phyloP scores from a whole-genome alignment of 192 early-diverging fungal genomes.

The Rhizophagus prolifer region DNA sequence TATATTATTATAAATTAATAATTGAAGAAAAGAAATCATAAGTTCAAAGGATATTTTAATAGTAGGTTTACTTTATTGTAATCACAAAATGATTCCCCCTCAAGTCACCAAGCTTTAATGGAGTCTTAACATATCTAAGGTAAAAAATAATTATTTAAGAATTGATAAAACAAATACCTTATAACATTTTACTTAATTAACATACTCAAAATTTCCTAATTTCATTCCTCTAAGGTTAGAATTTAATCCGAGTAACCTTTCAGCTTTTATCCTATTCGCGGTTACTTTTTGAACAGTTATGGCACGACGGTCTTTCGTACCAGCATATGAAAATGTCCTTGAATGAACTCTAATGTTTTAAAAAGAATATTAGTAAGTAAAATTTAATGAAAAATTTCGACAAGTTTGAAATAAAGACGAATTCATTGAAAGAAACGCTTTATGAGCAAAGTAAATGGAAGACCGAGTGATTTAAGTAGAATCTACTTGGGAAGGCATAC shows the following conservation, averaged over 20 bases:
- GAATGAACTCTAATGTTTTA: slow-evolving; percentile 37
- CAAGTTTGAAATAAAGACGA: neutral
- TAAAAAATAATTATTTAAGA: neutral
- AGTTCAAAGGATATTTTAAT: neutral
- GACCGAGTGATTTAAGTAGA: neutral
- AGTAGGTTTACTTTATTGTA: slow-evolving; percentile 58
- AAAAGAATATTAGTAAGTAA: neutral
- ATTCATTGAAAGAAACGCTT: too few relatives aligned
- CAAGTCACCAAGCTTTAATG: slow-evolving; percentile 81
- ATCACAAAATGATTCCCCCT: slow-evolving; percentile 90
- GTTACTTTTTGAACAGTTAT: slow-evolving; percentile 86
- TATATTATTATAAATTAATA: neutral
- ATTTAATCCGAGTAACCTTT: slow-evolving; percentile 57
- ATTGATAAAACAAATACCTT: neutral
- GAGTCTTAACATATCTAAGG: slow-evolving; percentile 54
- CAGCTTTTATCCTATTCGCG: slow-evolving; percentile 58
- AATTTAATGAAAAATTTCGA: neutral
- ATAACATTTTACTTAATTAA: neutral
- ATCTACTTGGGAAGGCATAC: slow-evolving; percentile 28
- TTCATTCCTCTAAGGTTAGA: slow-evolving; percentile 51
- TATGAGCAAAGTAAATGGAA: neutral
- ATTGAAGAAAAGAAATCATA: neutral
- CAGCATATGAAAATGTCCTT: slow-evolving; percentile 78
- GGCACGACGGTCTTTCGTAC: slow-evolving; percentile 93
- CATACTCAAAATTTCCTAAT: slow-evolving; percentile 73